Base-by-base conservation (phyloP, 2,329 filamentous ascomycete genomes). In the Xenoacremonium recifei region DNA sequence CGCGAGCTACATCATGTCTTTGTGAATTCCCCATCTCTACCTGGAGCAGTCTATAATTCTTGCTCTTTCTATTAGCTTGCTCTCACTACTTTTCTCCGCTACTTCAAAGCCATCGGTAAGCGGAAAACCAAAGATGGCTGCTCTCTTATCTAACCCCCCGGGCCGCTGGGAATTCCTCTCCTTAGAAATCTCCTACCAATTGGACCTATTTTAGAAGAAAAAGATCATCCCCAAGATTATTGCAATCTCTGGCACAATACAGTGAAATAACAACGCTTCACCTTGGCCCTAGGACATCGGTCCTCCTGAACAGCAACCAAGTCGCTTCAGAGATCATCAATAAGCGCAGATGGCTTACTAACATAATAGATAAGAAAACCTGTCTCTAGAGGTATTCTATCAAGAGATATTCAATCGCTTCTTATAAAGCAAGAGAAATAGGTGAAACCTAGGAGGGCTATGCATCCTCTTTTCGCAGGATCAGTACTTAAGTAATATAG, bases 221-320 rank as follows among this genome's bases (percentile, higher is more conserved):
- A 13, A 7, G 13, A 7, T 27, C 9, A 23, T 6, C 13, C 5
- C 16, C 15, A 34, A 3, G 4, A n/a, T 20, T 39, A 37, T 37
- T 44, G 13, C 11, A 6, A 3, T 6, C 36, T 0, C 11, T 40
- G 16, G 37, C 42, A 6, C n/a, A 2, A 4, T 57, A 57, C 37
- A 57, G 58, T 15, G 58, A 60, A 19, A 57, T 60, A 55, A 48
- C 52, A 19, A 59, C 58, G 2, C 21, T 60, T n/a, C 48, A 53
- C 35, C 44, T 63, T 25, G 60, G 60, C 9, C 47, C 57, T 19
- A 68, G 65, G 40, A 71, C 65, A 1, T 71, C 65, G 65, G 55
- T 73, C 15, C 53, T 72, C 13, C 61, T 73, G 5, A 73, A 73
- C 48, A 62, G 48, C 12, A 47, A 59, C 19, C 64, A 69, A 5